phyloP scores from a whole-genome alignment of 139 green algal species.

The Pseudopediastrum boryanum region DNA sequence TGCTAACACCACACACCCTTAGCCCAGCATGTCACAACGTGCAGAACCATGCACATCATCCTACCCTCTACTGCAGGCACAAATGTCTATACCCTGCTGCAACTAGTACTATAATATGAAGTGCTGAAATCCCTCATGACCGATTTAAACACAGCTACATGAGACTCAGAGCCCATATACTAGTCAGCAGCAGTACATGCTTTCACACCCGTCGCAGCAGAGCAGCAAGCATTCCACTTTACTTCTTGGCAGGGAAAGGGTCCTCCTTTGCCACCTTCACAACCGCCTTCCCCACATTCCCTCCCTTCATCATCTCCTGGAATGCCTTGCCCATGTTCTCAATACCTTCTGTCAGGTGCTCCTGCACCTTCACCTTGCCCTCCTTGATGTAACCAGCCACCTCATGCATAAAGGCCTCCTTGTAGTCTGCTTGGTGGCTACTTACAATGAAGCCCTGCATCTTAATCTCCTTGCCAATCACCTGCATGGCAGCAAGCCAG shows the following conservation, averaged over 20 bases:
- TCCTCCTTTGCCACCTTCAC: constrained; percentile 24
- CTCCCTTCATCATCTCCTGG: constrained; percentile 28
- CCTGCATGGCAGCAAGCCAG: constrained; percentile 15
- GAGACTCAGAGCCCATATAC: too few species aligned
- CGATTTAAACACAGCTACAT: too few species aligned
- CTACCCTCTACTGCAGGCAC: too few species aligned
- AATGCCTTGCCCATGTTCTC: constrained; percentile 38
- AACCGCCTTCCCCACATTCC: constrained; percentile 35
- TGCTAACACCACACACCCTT: too few species aligned
- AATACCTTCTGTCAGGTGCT: constrained; percentile 42
- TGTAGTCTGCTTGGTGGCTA: neutral
- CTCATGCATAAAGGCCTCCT: neutral
- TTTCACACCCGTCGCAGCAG: too few species aligned
- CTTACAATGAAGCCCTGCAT: constrained; percentile 45
- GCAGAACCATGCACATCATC: too few species aligned
- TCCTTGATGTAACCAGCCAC: constrained; percentile 26
- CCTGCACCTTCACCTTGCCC: constrained; percentile 49
- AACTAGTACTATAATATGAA: too few species aligned
- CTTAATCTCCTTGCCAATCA: constrained; percentile 22
- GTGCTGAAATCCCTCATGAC: too few species aligned
- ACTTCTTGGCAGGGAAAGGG: constrained; percentile 28
- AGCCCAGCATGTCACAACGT: too few species aligned
- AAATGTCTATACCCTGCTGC: too few species aligned
- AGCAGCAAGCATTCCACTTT: too few species aligned
- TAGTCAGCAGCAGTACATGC: too few species aligned